Evolutionary conservation across 2,329 filamentous ascomycete species (phyloP), one percentile per base, ranked within the genome.

Genomic region (Huntiella omanensis): DNA sequence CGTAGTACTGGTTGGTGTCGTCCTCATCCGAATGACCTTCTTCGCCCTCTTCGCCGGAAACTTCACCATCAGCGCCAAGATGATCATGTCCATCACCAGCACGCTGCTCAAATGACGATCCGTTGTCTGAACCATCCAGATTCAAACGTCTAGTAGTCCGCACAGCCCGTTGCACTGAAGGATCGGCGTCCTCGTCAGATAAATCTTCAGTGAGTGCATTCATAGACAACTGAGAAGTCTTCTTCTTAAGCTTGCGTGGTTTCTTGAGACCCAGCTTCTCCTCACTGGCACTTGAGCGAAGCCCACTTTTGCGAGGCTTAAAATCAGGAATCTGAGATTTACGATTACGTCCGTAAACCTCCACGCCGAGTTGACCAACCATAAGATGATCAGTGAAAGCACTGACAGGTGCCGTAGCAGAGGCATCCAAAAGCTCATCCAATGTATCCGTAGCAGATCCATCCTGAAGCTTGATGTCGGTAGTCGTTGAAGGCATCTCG

Each of bases 331-430:
- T 53, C 7, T 55, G 52, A 11, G 62, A 60, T n/a, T 34, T 41
- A 15, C 45, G 46, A 15, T 70, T 63, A 52, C 64, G 57, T 33
- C 80, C 80, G 56, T 91, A 92, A 0, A 87, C 73, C 54, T 88
- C 82, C 4, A 72, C 60, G 17, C 85, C 82, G 8, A 86, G 67
- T 51, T 77, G 75, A 4, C 86, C 86, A 22, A 79, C 82, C 56
- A 83, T 86, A 0, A 80, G 75, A 59, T 95, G 86, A 56, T 95
- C 85, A 0, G 83, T 93, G 55, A 96, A 96, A 19, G 87, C 88
- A 53, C 71, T 84, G 28, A 94, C 86, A 1, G 91, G 91, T 0
- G 91, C 88, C 50, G 71, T 74, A 2, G 84, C 83, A 2, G 88
- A 91, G 5, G 88, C 91, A 57, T 94, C 82, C 12, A 98, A 70